Evolutionary conservation across 768 basidiomycete genomes (phyloP).

Genomic region (Clitopilus hobsonii): DNA sequence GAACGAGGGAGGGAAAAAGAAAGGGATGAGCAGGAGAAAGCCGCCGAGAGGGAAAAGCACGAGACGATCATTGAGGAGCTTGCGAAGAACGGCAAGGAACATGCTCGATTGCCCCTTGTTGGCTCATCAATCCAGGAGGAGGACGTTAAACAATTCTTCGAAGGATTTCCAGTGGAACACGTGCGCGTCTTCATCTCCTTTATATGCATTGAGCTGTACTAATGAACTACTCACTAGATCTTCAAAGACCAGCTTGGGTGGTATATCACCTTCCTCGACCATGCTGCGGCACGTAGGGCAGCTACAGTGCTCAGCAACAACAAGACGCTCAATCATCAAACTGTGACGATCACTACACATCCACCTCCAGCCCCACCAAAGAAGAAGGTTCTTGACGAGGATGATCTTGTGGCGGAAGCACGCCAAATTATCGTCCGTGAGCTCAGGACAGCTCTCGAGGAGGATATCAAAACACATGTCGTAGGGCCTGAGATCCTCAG

Average conservation of each 20-base stretch:
- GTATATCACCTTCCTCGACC: constrained; percentile 75
- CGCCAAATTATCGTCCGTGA: constrained; percentile 53
- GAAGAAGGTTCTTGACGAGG: constrained; percentile 47
- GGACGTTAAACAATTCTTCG: constrained; percentile 65
- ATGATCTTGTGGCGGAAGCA: constrained; percentile 51
- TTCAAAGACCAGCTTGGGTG: constrained; percentile 67
- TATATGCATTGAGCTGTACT: constrained; percentile 2
- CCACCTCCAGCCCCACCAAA: constrained; percentile 32
- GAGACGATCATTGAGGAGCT: constrained; percentile 45
- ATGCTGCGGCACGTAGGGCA: constrained; percentile 62
- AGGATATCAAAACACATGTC: constrained; percentile 61
- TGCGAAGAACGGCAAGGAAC: constrained; percentile 58
- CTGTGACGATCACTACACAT: constrained; percentile 52
- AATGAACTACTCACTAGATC: constrained; percentile 40
- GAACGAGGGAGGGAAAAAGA: constrained; percentile 12
- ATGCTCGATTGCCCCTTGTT: constrained; percentile 53
- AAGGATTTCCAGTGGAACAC: constrained; percentile 67
- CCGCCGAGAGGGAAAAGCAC: constrained; percentile 31
- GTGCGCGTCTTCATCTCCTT: constrained; percentile 34
- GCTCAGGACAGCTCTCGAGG: constrained; percentile 50
- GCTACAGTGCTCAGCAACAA: constrained; percentile 52
- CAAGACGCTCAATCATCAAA: constrained; percentile 53
- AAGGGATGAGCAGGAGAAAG: constrained; percentile 13
- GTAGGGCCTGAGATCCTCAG: constrained; percentile 49
- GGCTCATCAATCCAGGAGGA: constrained; percentile 52